Conservation (phyloP, 2,329 filamentous ascomycete genomes). For the Xylaria digitata region DNA sequence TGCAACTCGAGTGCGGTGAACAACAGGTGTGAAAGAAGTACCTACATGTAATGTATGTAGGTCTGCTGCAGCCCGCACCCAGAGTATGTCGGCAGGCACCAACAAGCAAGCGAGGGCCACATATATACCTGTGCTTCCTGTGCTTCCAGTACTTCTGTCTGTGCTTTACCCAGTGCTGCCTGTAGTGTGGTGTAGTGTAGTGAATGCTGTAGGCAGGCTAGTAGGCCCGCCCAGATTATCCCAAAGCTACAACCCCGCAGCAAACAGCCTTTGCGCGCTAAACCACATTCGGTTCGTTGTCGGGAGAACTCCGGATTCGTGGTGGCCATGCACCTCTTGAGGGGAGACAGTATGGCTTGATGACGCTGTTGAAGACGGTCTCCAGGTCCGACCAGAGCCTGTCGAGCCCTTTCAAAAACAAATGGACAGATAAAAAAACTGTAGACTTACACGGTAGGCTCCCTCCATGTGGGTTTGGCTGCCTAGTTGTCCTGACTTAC, state of each 20-base stretch:
- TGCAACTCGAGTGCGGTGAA: slow-evolving; percentile 6
- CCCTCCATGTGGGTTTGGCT: not conserved
- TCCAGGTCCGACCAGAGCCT: slow-evolving; percentile 4
- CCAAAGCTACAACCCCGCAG: slow-evolving; percentile 34
- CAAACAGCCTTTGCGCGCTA: slow-evolving; percentile 31
- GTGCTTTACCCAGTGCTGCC: not conserved
- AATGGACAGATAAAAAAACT: not conserved
- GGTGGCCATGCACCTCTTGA: slow-evolving; percentile 34
- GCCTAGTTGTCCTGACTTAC: slow-evolving; percentile 2
- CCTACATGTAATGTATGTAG: too few species aligned
- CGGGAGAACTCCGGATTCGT: slow-evolving; percentile 44
- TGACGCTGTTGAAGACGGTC: slow-evolving; percentile 28
- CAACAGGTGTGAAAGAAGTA: slow-evolving; percentile 4
- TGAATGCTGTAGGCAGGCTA: not conserved
- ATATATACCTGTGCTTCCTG: too few species aligned
- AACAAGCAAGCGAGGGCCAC: not conserved
- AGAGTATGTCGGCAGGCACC: not conserved
- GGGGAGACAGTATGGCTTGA: slow-evolving; percentile 42
- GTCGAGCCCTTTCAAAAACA: not conserved
- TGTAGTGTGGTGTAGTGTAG: not conserved
- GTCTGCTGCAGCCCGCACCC: not conserved
- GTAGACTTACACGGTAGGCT: slow-evolving; percentile 24
- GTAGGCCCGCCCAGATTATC: too few species aligned
- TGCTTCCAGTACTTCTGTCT: too few species aligned
- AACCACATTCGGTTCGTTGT: slow-evolving; percentile 28